These are phyloP conservation scores for Fraxinus ornus DNA, from an alignment of 305 asterid species.

Conservation along the genomic window DNA sequence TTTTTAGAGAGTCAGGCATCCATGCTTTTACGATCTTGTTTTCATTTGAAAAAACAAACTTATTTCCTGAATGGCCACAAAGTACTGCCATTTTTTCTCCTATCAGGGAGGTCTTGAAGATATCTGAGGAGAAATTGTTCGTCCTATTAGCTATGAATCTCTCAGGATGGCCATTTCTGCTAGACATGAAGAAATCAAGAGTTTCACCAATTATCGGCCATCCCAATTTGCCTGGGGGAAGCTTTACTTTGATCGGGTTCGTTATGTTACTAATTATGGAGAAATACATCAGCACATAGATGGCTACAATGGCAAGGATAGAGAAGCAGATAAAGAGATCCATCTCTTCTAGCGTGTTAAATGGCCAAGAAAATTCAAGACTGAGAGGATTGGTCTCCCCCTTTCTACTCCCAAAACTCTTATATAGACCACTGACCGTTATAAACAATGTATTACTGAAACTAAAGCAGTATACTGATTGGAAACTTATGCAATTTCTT, in stretches of 20 bases:
- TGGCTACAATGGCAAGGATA: not conserved
- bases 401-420: not conserved
- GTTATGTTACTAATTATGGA: not conserved
- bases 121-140: conserved; percentile 1
- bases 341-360: not conserved
- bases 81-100: conserved; percentile 1
- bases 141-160: conserved; percentile 4
- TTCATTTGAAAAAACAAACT: conserved; percentile 9
- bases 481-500: too few relatives aligned
- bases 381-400: not conserved
- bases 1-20: not conserved
- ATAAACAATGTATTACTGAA: too few relatives aligned
- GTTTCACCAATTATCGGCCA: conserved; percentile 2
- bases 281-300: not conserved
- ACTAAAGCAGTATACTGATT: too few relatives aligned
- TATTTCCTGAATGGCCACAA: conserved; percentile 17
- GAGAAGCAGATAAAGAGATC: not conserved
- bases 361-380: not conserved
- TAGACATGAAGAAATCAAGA: not conserved
- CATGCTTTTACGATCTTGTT: not conserved
- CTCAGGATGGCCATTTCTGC: conserved; percentile 4
- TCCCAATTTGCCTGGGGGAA: not conserved
- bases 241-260: not conserved
- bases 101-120: conserved; percentile 13
- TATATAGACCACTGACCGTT: not conserved